These are phyloP conservation scores for Plasmodium sp. DNA, from an alignment of 169 alveolate genomes.

Conservation along the genomic window DNA sequence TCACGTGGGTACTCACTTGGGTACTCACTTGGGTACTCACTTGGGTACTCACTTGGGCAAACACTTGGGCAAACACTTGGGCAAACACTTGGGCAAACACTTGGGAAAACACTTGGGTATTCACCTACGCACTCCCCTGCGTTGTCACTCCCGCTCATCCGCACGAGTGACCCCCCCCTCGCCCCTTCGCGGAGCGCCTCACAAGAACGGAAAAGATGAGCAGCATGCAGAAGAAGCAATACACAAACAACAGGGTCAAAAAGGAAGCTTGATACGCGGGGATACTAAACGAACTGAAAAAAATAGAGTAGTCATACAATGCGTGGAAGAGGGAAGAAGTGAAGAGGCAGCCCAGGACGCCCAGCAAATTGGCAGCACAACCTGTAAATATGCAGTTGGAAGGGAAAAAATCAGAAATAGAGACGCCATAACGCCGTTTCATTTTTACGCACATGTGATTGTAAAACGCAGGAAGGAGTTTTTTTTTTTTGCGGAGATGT, in stretches of 20 bases:
- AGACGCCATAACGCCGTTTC: neutral
- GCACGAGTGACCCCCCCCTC: neutral
- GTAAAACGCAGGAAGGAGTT: neutral
- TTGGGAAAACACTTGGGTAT: neutral
- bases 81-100: neutral
- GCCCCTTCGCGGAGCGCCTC: neutral
- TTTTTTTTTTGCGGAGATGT: neutral
- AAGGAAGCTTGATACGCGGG: constrained; percentile 25
- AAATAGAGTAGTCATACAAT: constrained; percentile 60
- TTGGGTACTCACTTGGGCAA: too few relatives aligned
- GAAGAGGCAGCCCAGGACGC: constrained; percentile 11
- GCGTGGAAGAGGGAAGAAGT: constrained; percentile 62
- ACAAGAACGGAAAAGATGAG: constrained; percentile 34
- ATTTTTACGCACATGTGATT: neutral
- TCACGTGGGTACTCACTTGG: too few relatives aligned
- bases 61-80: too few relatives aligned
- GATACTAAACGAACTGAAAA: constrained; percentile 25
- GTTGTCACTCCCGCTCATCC: neutral
- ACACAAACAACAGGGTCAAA: constrained; percentile 23
- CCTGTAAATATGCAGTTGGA: constrained; percentile 13
- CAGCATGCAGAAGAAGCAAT: constrained; percentile 16
- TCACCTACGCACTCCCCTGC: neutral
- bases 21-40: too few relatives aligned
- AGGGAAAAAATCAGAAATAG: neutral
- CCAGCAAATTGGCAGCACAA: neutral